Conservation (phyloP, 2,329 filamentous ascomycete species). For the Stagonosporopsis chrysanthemi region DNA sequence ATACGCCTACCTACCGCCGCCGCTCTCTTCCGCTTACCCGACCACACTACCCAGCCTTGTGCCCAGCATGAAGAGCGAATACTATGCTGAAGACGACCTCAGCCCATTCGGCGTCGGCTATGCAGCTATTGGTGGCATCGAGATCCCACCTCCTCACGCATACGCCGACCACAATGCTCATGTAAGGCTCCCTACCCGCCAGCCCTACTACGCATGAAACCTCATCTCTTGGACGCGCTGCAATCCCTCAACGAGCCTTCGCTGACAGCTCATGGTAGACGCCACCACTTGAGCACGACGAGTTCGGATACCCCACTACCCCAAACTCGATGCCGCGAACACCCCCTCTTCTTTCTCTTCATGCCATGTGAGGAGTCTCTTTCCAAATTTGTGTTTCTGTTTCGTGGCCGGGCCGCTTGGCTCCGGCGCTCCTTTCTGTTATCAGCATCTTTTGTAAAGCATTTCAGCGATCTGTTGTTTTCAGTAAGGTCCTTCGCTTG, state of each 20-base stretch:
- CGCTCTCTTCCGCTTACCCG: constrained; percentile 54
- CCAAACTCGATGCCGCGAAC: constrained; percentile 77
- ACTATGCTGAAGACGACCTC: constrained; percentile 65
- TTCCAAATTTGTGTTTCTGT: neutral
- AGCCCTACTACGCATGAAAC: constrained; percentile 47
- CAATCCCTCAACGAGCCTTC: constrained; percentile 41
- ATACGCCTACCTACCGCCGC: constrained; percentile 65
- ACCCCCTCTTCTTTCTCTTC: constrained; percentile 58
- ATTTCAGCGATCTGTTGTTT: constrained; percentile 48
- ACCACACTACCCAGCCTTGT: constrained; percentile 69
- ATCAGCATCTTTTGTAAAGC: constrained; percentile 42
- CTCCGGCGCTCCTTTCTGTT: constrained; percentile 34
- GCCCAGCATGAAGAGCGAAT: constrained; percentile 71
- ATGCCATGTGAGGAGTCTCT: constrained; percentile 29
- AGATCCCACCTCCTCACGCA: constrained; percentile 65
- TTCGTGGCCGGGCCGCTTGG: constrained; percentile 25
- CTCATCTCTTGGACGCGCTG: constrained; percentile 36
- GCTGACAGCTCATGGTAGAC: constrained; percentile 64
- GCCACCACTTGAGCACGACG: constrained; percentile 75
- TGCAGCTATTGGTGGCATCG: constrained; percentile 68
- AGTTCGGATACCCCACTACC: constrained; percentile 65
- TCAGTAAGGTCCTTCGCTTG: constrained; percentile 44
- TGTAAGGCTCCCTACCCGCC: constrained; percentile 68
- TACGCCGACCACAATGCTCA: constrained; percentile 76
- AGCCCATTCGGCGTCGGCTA: constrained; percentile 74